Conservation (phyloP, 2,329 filamentous ascomycete species). For the Dactylellina drechsleri region DNA sequence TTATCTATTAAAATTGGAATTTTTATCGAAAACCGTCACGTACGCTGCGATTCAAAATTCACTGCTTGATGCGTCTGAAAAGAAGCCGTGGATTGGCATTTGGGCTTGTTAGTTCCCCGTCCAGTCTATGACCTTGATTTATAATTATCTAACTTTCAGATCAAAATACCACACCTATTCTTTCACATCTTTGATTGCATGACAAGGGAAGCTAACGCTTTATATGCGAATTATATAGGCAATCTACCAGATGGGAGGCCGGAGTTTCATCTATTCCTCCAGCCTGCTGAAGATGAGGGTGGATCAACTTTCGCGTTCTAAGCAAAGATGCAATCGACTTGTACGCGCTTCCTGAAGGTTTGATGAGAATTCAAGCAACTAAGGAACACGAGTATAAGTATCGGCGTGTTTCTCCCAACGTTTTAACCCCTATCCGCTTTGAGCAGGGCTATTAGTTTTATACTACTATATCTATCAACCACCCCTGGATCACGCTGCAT, state of each 20-base stretch:
- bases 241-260: constrained; percentile 18
- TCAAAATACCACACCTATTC: no score
- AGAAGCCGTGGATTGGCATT: constrained; percentile 3
- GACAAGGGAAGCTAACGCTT: not conserved
- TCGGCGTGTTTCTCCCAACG: constrained; percentile 12
- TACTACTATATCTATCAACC: no score
- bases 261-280: constrained; percentile 32
- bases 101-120: constrained; percentile 28
- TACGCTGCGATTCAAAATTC: constrained; percentile 27
- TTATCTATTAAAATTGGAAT: constrained; percentile 19
- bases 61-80: constrained; percentile 4
- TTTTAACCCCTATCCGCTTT: not conserved
- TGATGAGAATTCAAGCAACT: not conserved
- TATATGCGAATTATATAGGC: constrained; percentile 4
- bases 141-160: not conserved
- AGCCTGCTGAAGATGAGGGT: constrained; percentile 16
- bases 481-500: no score
- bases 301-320: not conserved
- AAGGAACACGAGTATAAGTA: constrained; percentile 26
- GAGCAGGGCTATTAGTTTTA: no score
- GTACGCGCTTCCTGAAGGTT: not conserved
- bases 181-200: not conserved
- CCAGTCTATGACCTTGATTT: not conserved
- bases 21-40: constrained; percentile 2
- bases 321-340: constrained; percentile 21